Conservation (phyloP, 331 rosid species). For the Stylosanthes scabra region DNA sequence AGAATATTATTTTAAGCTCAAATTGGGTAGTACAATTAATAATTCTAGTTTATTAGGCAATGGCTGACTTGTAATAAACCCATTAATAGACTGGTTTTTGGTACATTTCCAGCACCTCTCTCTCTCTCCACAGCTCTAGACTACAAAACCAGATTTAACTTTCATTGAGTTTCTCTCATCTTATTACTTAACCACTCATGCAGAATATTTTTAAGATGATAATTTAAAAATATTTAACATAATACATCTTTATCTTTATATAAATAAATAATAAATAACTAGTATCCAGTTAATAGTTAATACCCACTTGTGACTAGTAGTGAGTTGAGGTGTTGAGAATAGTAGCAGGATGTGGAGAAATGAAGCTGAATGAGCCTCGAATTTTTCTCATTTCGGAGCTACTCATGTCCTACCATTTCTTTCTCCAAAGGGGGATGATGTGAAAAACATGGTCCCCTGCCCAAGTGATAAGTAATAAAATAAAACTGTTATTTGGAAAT, state of each 20-base stretch:
- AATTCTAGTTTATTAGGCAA: conserved; percentile 3
- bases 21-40: conserved; percentile 46
- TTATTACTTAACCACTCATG: too few relatives aligned
- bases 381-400: conserved; percentile 20
- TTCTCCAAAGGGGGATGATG: not conserved
- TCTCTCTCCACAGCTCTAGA: too few relatives aligned
- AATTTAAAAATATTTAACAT: too few relatives aligned
- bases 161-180: too few relatives aligned
- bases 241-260: too few relatives aligned
- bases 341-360: not conserved
- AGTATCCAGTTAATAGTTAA: too few relatives aligned
- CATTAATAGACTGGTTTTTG: not conserved
- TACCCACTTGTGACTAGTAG: too few relatives aligned
- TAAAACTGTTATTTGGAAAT: not conserved
- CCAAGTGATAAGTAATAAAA: conserved; percentile 8
- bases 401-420: conserved; percentile 1
- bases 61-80: conserved; percentile 27
- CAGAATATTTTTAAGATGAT: too few relatives aligned
- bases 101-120: conserved; percentile 13
- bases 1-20: conserved; percentile 39
- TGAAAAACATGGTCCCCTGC: conserved; percentile 26
- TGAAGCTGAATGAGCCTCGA: not conserved
- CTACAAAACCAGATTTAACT: too few relatives aligned
- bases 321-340: not conserved
- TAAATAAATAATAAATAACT: too few relatives aligned